phyloP scores from a whole-genome alignment of 495 filamentous ascomycete species.

The Cercophora sp. region DNA sequence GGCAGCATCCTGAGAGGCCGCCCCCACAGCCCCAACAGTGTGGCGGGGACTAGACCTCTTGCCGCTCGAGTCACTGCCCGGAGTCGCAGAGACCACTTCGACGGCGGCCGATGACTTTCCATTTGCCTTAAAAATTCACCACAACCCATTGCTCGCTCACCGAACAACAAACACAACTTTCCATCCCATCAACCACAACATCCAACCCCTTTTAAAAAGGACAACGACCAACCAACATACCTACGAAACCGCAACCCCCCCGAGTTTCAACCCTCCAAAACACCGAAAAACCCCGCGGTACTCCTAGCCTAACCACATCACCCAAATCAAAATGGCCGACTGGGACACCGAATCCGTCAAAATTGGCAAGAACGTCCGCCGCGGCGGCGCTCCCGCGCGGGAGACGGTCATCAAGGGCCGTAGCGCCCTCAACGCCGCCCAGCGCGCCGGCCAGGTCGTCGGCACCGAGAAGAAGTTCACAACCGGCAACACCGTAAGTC shows the following conservation, averaged over 20 bases:
- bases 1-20: background rate
- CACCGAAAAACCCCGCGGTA: background rate
- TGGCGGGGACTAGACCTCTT: slow-evolving; percentile 20
- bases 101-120: slow-evolving; percentile 31
- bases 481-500: slow-evolving; percentile 71
- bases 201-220: no score
- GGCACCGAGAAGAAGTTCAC: slow-evolving; percentile 91
- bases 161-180: background rate
- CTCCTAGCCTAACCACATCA: background rate
- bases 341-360: slow-evolving; percentile 68
- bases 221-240: no score
- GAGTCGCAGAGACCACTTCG: no score
- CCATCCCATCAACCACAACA: background rate
- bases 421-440: slow-evolving; percentile 84
- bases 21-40: slow-evolving; percentile 25
- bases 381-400: slow-evolving; percentile 57
- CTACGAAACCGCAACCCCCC: no score
- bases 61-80: slow-evolving; percentile 32
- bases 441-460: slow-evolving; percentile 69
- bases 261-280: background rate
- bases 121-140: slow-evolving; percentile 4
- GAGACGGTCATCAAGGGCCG: slow-evolving; percentile 87
- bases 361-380: slow-evolving; percentile 79
- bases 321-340: slow-evolving; percentile 53
- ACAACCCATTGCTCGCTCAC: background rate